Evolutionary conservation across 257 asterid species (phyloP).

Genomic region (Scutellaria minor): DNA sequence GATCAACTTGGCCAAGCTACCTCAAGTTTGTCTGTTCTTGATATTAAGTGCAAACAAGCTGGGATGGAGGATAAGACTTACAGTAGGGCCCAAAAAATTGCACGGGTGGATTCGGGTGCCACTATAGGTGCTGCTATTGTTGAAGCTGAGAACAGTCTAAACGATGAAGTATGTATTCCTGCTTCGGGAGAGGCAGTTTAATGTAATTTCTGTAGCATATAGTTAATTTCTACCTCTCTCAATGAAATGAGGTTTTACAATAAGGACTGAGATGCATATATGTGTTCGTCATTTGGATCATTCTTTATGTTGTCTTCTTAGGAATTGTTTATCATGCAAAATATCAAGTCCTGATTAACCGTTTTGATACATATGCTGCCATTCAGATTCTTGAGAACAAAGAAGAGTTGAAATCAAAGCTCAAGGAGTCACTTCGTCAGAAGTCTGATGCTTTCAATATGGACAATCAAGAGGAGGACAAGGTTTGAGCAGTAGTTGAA

Average conservation of each 20-base stretch:
- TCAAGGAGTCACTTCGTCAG: slow-evolving; percentile 79
- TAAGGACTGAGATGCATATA: slow-evolving; percentile 23
- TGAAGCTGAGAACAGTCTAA: slow-evolving; percentile 83
- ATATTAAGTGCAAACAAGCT: slow-evolving; percentile 47
- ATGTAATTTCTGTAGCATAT: slow-evolving; percentile 43
- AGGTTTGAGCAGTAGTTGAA: slow-evolving; percentile 50
- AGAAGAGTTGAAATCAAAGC: slow-evolving; percentile 79
- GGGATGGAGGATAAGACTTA: slow-evolving; percentile 39
- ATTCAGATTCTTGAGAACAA: slow-evolving; percentile 67
- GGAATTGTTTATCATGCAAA: slow-evolving; percentile 4
- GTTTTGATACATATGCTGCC: slow-evolving; percentile 13
- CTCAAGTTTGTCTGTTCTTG: slow-evolving; percentile 54
- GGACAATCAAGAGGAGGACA: slow-evolving; percentile 84
- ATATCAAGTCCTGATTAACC: slow-evolving; percentile 15
- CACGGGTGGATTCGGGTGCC: slow-evolving; percentile 71
- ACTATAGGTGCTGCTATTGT: slow-evolving; percentile 91
- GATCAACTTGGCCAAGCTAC: slow-evolving; percentile 60
- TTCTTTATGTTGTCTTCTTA: slow-evolving; percentile 20
- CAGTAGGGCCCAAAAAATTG: slow-evolving; percentile 60
- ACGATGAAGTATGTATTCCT: slow-evolving; percentile 75
- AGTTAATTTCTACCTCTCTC: slow-evolving; percentile 23
- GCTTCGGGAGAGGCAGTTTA: slow-evolving; percentile 46
- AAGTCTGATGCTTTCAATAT: slow-evolving; percentile 76
- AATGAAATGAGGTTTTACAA: slow-evolving; percentile 28
- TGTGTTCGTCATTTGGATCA: slow-evolving; percentile 16